Conservation (phyloP, 208 protist species). For the Naegleria gruberi region DNA sequence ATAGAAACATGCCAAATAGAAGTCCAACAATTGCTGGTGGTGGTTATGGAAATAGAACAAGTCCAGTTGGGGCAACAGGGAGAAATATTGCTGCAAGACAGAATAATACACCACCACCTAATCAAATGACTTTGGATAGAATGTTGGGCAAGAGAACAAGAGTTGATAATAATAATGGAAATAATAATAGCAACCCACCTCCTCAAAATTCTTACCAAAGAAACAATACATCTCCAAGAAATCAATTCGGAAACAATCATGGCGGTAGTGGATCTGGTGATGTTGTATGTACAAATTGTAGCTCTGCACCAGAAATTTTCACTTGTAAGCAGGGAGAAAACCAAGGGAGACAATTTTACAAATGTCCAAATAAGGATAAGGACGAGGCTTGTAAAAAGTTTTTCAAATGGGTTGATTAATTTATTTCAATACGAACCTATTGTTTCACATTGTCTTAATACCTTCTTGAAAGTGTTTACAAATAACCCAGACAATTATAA, state of each 20-base stretch:
- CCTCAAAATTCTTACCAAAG: background rate
- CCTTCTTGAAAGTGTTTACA: too few species aligned
- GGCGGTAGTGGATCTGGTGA: background rate
- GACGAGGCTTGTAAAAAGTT: background rate
- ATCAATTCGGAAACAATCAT: background rate
- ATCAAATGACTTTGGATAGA: background rate
- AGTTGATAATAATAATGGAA: background rate
- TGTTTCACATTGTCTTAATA: too few species aligned
- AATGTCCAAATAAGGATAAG: background rate
- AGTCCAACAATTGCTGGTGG: background rate
- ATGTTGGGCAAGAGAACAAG: background rate
- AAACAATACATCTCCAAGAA: background rate
- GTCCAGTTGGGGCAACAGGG: background rate
- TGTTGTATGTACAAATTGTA: background rate
- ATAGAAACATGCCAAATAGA: too few species aligned
- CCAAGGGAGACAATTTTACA: background rate
- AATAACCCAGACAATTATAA: too few species aligned
- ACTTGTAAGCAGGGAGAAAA: background rate
- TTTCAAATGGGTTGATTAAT: conserved; percentile 12
- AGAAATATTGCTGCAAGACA: background rate
- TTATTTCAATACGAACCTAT: too few species aligned
- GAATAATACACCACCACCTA: background rate
- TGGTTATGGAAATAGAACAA: background rate
- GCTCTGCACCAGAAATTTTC: background rate
- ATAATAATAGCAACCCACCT: background rate